A percentile compares a stretch with the other conserved stretches of the same genome.
Evolutionary conservation across 352 stramenopile genomes (phyloP).

Genomic region (Phytophthora litchii): DNA sequence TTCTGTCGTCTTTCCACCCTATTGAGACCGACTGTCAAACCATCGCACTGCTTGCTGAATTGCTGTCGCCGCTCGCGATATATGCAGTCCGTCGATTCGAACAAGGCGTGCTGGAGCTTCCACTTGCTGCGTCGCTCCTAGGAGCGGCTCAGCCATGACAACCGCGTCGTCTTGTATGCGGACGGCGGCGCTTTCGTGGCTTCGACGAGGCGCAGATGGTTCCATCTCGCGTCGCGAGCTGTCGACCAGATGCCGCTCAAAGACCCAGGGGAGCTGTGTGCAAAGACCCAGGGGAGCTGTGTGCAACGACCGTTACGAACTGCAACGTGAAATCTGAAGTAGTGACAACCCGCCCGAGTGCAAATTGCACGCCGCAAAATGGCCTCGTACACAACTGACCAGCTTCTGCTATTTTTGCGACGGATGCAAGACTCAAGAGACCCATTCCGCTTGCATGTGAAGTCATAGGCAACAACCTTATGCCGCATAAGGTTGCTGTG

Average conservation of each 20-base stretch:
- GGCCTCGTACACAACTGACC: neutral
- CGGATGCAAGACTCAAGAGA: no score
- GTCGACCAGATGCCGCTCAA: neutral
- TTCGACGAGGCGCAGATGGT: slow-evolving; percentile 9
- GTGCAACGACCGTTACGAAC: slow-evolving; percentile 23
- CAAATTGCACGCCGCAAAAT: neutral
- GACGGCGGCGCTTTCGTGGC: slow-evolving; percentile 11
- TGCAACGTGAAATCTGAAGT: slow-evolving; percentile 17
- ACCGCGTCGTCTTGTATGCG: neutral
- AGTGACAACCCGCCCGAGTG: neutral
- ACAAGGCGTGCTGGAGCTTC: neutral
- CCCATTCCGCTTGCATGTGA: no score
- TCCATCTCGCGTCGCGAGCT: neutral
- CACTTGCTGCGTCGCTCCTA: no score
- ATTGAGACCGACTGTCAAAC: neutral
- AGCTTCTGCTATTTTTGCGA: neutral
- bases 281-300: slow-evolving; percentile 16
- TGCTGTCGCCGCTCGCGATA: slow-evolving; percentile 1
- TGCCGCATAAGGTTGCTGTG: no score
- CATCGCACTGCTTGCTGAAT: neutral
- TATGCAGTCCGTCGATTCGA: neutral
- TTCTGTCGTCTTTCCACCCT: slow-evolving; percentile 29
- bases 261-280: neutral
- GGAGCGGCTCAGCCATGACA: neutral
- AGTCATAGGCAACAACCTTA: no score